phyloP scores from a whole-genome alignment of 2,329 filamentous ascomycete genomes.

The Aspergillus felis region DNA sequence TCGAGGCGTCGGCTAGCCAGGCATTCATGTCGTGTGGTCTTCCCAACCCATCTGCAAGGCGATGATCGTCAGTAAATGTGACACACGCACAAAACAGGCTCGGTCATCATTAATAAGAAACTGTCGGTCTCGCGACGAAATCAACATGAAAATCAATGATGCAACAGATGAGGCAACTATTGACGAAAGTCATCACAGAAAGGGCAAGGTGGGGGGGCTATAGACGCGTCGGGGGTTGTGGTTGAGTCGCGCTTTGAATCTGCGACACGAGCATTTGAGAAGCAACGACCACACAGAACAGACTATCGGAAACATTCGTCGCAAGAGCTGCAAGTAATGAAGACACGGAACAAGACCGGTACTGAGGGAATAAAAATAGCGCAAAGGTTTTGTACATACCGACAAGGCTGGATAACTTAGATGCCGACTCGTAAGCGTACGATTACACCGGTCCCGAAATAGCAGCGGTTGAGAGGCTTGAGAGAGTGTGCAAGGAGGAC shows the following conservation, averaged over 20 bases:
- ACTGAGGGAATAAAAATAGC: constrained; percentile 4
- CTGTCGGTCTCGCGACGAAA: constrained; percentile 1
- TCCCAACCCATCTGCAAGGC: constrained; percentile 44
- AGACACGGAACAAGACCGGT: neutral
- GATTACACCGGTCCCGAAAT: constrained; percentile 37
- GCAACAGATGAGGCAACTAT: neutral
- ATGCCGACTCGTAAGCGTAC: constrained; percentile 37
- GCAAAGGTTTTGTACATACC: constrained; percentile 30
- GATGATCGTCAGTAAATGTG: constrained; percentile 22
- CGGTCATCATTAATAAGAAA: constrained; percentile 17
- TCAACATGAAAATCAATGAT: constrained; percentile 18
- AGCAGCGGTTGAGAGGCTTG: constrained; percentile 29
- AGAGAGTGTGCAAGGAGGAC: constrained; percentile 18
- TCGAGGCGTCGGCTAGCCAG: constrained; percentile 48
- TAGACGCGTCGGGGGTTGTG: constrained; percentile 23
- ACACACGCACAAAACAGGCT: constrained; percentile 10
- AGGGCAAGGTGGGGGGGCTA: constrained; percentile 5
- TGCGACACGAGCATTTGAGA: constrained; percentile 20
- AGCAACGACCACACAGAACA: constrained; percentile 15
- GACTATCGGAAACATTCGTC: constrained; percentile 16
- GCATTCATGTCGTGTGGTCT: constrained; percentile 49
- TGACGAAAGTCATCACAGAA: neutral
- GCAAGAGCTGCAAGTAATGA: constrained; percentile 6
- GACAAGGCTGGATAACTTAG: constrained; percentile 39
- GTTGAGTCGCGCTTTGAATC: constrained; percentile 19